A percentile compares a stretch with the other conserved stretches of the same genome.
Evolutionary conservation across 371 early-diverging fungal genomes (phyloP).

Genomic region (Apophysomyces ossiformis): DNA sequence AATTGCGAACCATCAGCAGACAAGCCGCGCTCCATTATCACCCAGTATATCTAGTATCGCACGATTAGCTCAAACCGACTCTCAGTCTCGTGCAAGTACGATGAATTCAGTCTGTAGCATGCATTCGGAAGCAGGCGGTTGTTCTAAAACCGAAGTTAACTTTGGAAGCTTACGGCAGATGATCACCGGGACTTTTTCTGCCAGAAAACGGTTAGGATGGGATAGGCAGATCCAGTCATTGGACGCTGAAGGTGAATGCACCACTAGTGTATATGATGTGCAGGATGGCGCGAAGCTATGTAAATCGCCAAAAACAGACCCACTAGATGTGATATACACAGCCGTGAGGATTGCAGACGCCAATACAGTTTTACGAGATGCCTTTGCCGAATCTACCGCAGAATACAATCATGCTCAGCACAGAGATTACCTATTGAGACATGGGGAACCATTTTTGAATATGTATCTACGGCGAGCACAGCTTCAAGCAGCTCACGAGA

Average conservation of each 20-base stretch:
- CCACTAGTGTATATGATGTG: slow-evolving; percentile 24
- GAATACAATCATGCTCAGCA: slow-evolving; percentile 33
- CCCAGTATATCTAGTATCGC: slow-evolving; percentile 30
- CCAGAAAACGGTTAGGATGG: not conserved
- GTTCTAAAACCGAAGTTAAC: slow-evolving; percentile 19
- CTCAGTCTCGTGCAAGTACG: slow-evolving; percentile 15
- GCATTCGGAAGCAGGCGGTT: slow-evolving; percentile 3
- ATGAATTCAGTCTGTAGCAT: slow-evolving; percentile 7
- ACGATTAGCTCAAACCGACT: slow-evolving; percentile 31
- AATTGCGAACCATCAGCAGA: slow-evolving; percentile 12
- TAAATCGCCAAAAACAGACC: slow-evolving; percentile 16
- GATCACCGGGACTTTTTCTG: slow-evolving; percentile 23
- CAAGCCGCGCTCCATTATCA: slow-evolving; percentile 14
- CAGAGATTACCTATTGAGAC: slow-evolving; percentile 58
- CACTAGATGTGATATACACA: slow-evolving; percentile 26
- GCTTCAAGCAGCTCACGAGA: slow-evolving; percentile 65
- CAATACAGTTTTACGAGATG: slow-evolving; percentile 58
- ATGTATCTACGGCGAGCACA: slow-evolving; percentile 57
- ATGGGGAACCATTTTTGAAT: slow-evolving; percentile 64
- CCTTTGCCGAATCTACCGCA: slow-evolving; percentile 43
- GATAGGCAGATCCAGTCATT: slow-evolving; percentile 3
- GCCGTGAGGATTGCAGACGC: slow-evolving; percentile 45
- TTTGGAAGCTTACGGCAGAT: slow-evolving; percentile 27
- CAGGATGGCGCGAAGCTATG: slow-evolving; percentile 23
- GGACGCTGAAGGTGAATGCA: not conserved